Base-by-base conservation (phyloP, 1,284 basidiomycete species). In the Tilletia horrida region DNA sequence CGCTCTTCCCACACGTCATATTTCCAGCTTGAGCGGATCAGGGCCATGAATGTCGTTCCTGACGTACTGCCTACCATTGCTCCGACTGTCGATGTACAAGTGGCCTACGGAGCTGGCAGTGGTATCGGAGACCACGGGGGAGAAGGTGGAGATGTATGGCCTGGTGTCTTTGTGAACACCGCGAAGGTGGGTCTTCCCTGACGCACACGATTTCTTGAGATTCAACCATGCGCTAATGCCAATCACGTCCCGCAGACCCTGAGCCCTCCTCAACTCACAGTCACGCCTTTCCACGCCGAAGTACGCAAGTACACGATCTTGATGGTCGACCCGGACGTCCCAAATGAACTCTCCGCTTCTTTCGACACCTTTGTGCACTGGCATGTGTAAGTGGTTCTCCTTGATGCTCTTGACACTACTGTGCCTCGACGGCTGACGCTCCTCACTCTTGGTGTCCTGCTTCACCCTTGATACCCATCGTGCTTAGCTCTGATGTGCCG, bases 311-410 rank as follows among this genome's bases (percentile, higher is more conserved):
- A 96, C 82, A 96, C 94, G 0, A 83, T 97, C 69, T 83, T 95
- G 40, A 87, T 97, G 81, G 84, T 97, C 61, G 93, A 97, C 82
- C 88, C 90, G 87, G 94, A 97, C 83, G 87, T 90, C 18, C 94
- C 93, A 9, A 85, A 91, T 74, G 86, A 88, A 70, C 85, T 85
- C 31, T 87, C 84, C 44, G 84, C 86, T 70, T 84, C 87, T 0
- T 97, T 87, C 83, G 86, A 86, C 59, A 87, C 89, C 2, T 92
- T 88, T 78, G 83, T 94, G 35, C 93, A 97, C 82, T 95, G 91
- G 88, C 84, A 95, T 74, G 88, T 91, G 55, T 59, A 21, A 59
- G 55, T 35, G 11, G 11, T 35, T 52, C 21, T 27, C 14, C 27
- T 6, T 21, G 8, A 48, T 16, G 18, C 47, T 16, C 8, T 48